phyloP scores from a whole-genome alignment of 2,329 filamentous ascomycete genomes.

The Colletotrichum tanaceti region DNA sequence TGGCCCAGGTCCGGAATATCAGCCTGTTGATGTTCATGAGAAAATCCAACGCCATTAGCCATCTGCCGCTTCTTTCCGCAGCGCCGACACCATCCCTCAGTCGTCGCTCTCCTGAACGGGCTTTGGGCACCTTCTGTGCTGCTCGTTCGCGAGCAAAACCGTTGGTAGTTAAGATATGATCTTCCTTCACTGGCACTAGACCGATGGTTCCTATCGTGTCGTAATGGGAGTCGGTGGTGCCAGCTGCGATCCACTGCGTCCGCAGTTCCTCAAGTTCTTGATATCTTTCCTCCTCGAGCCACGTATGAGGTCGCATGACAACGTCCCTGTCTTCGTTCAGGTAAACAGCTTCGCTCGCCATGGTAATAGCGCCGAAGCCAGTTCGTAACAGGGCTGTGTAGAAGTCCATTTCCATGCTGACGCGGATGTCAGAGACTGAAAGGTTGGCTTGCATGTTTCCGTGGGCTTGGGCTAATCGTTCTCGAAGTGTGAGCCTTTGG shows the following conservation, averaged over 20 bases:
- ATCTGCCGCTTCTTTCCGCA: conserved; percentile 80
- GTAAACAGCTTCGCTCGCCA: conserved; percentile 95
- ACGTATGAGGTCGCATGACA: conserved; percentile 80
- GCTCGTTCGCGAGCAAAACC: conserved; percentile 79
- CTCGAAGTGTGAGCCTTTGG: conserved; percentile 57
- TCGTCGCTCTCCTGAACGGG: conserved; percentile 58
- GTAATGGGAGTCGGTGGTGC: conserved; percentile 60
- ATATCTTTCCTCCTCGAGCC: conserved; percentile 89
- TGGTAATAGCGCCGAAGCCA: conserved; percentile 89
- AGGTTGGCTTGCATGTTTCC: conserved; percentile 93
- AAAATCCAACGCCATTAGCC: conserved; percentile 81
- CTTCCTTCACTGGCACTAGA: conserved; percentile 64
- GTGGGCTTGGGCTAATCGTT: conserved; percentile 78
- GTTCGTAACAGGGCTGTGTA: conserved; percentile 89
- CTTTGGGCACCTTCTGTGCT: conserved; percentile 66
- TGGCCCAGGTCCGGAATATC: conserved; percentile 67
- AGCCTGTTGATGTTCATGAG: conserved; percentile 79
- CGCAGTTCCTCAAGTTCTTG: conserved; percentile 76
- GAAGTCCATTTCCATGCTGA: conserved; percentile 92
- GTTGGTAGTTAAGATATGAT: conserved; percentile 56
- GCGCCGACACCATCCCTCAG: conserved; percentile 78
- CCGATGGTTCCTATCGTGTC: conserved; percentile 67
- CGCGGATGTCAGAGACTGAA: conserved; percentile 81
- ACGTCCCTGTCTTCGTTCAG: conserved; percentile 88
- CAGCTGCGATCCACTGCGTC: conserved; percentile 62